Percentiles rank a stretch among this genome's conserved stretches.
Evolutionary conservation across 441 rosid species (phyloP).

Genomic region (Mallotus repandus): DNA sequence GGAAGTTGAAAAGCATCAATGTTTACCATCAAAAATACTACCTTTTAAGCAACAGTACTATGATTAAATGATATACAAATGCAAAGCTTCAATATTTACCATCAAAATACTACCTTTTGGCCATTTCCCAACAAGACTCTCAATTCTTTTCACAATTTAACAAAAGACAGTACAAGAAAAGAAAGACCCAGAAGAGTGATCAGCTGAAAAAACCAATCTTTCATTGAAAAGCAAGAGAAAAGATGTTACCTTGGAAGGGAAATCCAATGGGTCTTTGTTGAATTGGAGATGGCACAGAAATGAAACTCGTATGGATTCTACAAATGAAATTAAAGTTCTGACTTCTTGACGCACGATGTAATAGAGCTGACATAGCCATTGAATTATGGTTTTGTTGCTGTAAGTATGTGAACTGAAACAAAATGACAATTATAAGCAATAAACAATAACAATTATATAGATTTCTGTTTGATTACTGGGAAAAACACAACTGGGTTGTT

Average conservation of each 20-base stretch:
- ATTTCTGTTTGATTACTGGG: no score
- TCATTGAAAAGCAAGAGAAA: not conserved
- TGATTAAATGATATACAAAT: not conserved
- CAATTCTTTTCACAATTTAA: not conserved
- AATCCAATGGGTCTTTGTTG: slow-evolving; percentile 23
- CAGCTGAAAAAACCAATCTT: not conserved
- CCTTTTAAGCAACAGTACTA: not conserved
- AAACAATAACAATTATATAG: not conserved
- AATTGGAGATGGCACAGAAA: slow-evolving; percentile 29
- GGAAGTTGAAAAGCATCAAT: not conserved
- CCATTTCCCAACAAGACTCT: not conserved
- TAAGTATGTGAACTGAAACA: not conserved
- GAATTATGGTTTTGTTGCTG: slow-evolving; percentile 14
- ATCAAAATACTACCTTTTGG: not conserved
- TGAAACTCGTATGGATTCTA: slow-evolving; percentile 30
- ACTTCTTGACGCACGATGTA: slow-evolving; percentile 33
- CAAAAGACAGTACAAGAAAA: not conserved
- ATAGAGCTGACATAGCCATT: slow-evolving; percentile 36
- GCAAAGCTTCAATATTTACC: not conserved
- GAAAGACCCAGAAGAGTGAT: slow-evolving; percentile 3
- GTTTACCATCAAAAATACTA: no score
- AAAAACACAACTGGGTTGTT: no score
- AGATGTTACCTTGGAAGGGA: slow-evolving; percentile 45
- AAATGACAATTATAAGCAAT: slow-evolving; percentile 13
- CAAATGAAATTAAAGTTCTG: slow-evolving; percentile 25